Conservation (phyloP, 495 filamentous ascomycete genomes). For the Tuber magnatum region DNA sequence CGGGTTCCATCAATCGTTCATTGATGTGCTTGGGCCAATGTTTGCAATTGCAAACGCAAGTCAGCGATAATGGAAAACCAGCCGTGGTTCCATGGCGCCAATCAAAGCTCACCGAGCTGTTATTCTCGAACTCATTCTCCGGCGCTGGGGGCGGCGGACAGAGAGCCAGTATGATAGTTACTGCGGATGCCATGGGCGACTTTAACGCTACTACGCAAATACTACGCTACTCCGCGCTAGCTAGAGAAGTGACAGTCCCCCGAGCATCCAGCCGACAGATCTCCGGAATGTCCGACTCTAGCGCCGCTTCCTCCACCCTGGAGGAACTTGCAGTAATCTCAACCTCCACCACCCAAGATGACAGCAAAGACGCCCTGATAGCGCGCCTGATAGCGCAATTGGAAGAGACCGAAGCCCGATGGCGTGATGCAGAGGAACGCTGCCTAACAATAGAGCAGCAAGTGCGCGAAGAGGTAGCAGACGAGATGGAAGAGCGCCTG, state of each 20-base stretch:
- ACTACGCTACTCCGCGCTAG: constrained; percentile 86
- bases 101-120: constrained; percentile 90
- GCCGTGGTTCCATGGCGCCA: constrained; percentile 79
- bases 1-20: constrained; percentile 95
- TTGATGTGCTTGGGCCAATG: constrained; percentile 98
- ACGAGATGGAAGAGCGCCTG: constrained; percentile 73
- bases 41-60: constrained; percentile 77
- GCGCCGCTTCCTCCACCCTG: constrained; percentile 39
- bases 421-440: constrained; percentile 55
- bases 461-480: constrained; percentile 81
- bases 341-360: constrained; percentile 43
- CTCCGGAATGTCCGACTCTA: constrained; percentile 14
- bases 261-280: constrained; percentile 43
- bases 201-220: constrained; percentile 97
- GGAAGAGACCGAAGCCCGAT: constrained; percentile 53
- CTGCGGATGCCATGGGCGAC: constrained; percentile 86
- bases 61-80: constrained; percentile 23
- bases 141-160: constrained; percentile 50
- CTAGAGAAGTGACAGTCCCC: constrained; percentile 86
- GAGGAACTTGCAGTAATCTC: constrained; percentile 42
- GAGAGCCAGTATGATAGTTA: constrained; percentile 83
- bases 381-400: constrained; percentile 65
- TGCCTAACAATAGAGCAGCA: constrained; percentile 65
- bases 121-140: constrained; percentile 93
- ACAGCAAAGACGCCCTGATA: constrained; percentile 62